A percentile compares a stretch with the other conserved stretches of the same genome.
Conservation (phyloP, 2,329 filamentous ascomycete species). For the Ceratocystis variospora region DNA sequence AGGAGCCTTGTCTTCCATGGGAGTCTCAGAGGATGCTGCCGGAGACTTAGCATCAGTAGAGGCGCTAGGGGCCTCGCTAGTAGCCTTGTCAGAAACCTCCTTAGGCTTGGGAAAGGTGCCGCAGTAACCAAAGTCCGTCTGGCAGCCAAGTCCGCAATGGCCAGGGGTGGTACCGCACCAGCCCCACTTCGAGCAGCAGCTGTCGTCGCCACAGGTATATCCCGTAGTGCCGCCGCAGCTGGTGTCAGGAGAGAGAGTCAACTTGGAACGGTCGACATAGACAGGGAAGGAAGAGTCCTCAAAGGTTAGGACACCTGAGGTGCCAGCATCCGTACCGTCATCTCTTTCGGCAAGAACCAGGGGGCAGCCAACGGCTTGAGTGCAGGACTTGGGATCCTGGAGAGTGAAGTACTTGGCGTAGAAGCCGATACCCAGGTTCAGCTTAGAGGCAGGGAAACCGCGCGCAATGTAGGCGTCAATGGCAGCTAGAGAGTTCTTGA, state of each 20-base stretch:
- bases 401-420: conserved; percentile 53
- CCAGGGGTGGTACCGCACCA: conserved; percentile 1
- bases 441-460: conserved; percentile 37
- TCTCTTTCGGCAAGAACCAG: conserved; percentile 41
- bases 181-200: conserved; percentile 37
- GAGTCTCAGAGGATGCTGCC: too few relatives aligned
- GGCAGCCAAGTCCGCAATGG: background rate
- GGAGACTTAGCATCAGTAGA: too few relatives aligned
- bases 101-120: conserved; percentile 34
- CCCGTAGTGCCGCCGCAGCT: background rate
- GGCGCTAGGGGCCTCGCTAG: too few relatives aligned
- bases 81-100: conserved; percentile 35
- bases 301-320: background rate
- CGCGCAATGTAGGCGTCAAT: conserved; percentile 46
- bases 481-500: conserved; percentile 39
- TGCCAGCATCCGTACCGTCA: background rate
- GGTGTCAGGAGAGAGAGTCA: background rate
- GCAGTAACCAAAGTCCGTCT: background rate
- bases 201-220: conserved; percentile 34
- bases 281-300: background rate
- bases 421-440: conserved; percentile 52
- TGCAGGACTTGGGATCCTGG: conserved; percentile 28
- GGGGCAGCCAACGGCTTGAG: conserved; percentile 38
- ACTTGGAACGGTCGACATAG: background rate
- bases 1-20: too few relatives aligned